phyloP scores from a whole-genome alignment of 371 early-diverging fungal genomes.

The Haplosporangium sp. region DNA sequence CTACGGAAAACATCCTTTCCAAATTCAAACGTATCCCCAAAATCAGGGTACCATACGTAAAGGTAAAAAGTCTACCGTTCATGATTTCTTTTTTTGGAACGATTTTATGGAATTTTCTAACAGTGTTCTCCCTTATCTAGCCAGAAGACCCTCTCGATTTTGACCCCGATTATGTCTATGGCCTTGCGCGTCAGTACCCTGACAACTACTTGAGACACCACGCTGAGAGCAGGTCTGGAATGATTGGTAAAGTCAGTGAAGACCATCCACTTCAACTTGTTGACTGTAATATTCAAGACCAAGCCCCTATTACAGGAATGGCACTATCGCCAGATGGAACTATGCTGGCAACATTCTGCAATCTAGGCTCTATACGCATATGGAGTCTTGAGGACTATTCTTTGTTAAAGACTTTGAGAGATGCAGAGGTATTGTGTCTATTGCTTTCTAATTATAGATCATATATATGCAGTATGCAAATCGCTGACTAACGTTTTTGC shows the following conservation, averaged over 20 bases:
- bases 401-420: slow-evolving; percentile 78
- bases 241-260: slow-evolving; percentile 73
- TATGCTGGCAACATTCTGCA: slow-evolving; percentile 87
- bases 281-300: slow-evolving; percentile 62
- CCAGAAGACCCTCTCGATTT: slow-evolving; percentile 49
- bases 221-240: slow-evolving; percentile 57
- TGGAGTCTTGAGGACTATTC: slow-evolving; percentile 84
- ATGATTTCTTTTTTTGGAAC: neutral
- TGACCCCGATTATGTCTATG: slow-evolving; percentile 60
- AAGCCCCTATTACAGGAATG: slow-evolving; percentile 82
- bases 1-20: slow-evolving; percentile 25
- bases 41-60: slow-evolving; percentile 30
- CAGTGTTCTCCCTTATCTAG: slow-evolving; percentile 7
- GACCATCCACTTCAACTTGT: slow-evolving; percentile 71
- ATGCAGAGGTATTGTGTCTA: slow-evolving; percentile 59
- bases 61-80: slow-evolving; percentile 15
- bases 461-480: too few relatives aligned
- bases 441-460: neutral
- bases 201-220: slow-evolving; percentile 73
- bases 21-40: slow-evolving; percentile 40
- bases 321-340: slow-evolving; percentile 84
- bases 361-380: slow-evolving; percentile 79
- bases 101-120: neutral
- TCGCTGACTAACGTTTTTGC: too few relatives aligned
- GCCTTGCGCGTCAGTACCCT: slow-evolving; percentile 67